Evolutionary conservation across 208 protist genomes (phyloP).

Genomic region (Leishmania aethiopica): DNA sequence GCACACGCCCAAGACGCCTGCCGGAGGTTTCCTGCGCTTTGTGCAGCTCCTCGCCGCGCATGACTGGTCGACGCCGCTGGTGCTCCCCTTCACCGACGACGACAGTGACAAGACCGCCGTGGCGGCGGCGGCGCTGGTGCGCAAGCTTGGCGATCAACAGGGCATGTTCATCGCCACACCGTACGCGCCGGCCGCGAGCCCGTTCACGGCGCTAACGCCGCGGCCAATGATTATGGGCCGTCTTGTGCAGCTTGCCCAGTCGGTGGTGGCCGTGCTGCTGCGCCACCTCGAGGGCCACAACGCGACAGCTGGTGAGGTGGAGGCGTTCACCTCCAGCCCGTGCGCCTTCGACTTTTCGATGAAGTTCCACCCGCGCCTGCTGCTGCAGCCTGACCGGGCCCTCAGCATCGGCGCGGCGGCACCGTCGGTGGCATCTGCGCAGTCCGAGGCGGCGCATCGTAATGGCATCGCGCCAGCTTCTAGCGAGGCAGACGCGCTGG

Average conservation of each 20-base stretch:
- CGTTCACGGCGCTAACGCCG: slow-evolving; percentile 83
- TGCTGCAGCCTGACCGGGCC: slow-evolving; percentile 71
- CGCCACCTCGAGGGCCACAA: slow-evolving; percentile 39
- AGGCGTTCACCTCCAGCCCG: slow-evolving; percentile 57
- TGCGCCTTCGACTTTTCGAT: slow-evolving; percentile 74
- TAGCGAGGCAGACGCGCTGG: slow-evolving; percentile 7
- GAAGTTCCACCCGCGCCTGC: slow-evolving; percentile 69
- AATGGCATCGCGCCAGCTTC: not conserved
- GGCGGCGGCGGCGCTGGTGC: slow-evolving; percentile 54
- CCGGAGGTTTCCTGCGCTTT: slow-evolving; percentile 79
- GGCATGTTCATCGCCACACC: slow-evolving; percentile 85
- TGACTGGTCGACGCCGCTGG: slow-evolving; percentile 75
- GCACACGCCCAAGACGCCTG: slow-evolving; percentile 61
- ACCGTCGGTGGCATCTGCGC: not conserved
- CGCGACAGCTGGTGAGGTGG: slow-evolving; percentile 37
- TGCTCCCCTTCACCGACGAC: slow-evolving; percentile 74
- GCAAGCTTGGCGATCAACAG: slow-evolving; percentile 61
- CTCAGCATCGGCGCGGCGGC: slow-evolving; percentile 21
- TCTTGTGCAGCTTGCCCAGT: slow-evolving; percentile 77
- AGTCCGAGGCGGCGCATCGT: not conserved
- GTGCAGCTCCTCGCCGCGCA: slow-evolving; percentile 77
- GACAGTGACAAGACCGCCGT: slow-evolving; percentile 35
- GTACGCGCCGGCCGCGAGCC: slow-evolving; percentile 74
- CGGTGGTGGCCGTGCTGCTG: slow-evolving; percentile 48
- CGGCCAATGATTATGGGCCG: slow-evolving; percentile 83